Conservation (phyloP, 208 protist species). For the Crithidia fasciculata region DNA sequence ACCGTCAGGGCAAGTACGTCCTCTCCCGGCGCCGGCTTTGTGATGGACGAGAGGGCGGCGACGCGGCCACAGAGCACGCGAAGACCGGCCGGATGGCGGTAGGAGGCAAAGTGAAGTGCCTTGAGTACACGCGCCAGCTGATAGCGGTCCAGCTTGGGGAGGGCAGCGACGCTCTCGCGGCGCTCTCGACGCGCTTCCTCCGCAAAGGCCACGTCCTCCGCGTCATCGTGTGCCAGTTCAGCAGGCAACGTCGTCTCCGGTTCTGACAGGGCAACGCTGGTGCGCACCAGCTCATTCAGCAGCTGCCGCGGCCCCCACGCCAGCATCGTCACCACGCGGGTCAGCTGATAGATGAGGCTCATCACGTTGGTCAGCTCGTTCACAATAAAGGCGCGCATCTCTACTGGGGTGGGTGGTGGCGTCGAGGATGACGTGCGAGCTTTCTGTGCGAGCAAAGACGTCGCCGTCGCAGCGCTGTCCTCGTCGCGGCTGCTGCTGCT, state of each 20-base stretch:
- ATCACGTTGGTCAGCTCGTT: constrained; percentile 2
- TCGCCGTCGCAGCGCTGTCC: too few species aligned
- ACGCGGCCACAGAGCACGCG: constrained; percentile 47
- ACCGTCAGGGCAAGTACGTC: constrained; percentile 16
- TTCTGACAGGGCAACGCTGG: constrained; percentile 34
- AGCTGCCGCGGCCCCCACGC: constrained; percentile 56
- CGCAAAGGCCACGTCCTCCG: neutral
- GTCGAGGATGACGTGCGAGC: too few species aligned
- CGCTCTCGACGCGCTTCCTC: neutral
- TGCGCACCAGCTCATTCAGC: constrained; percentile 55
- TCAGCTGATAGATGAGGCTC: constrained; percentile 25
- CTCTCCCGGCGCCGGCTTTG: neutral
- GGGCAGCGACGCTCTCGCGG: neutral
- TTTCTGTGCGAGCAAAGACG: too few species aligned
- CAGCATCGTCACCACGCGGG: constrained; percentile 14
- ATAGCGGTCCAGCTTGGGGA: constrained; percentile 41
- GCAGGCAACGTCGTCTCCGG: neutral
- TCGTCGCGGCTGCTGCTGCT: neutral
- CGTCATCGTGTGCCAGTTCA: neutral
- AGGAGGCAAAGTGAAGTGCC: constrained; percentile 50
- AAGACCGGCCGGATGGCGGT: constrained; percentile 61
- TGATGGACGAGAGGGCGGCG: neutral
- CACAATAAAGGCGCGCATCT: constrained; percentile 6
- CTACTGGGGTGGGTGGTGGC: too few species aligned
- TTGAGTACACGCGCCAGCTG: constrained; percentile 47